These are phyloP conservation scores for Lecanosticta acicola DNA, from an alignment of 2,329 filamentous ascomycete species.

Conservation along the genomic window DNA sequence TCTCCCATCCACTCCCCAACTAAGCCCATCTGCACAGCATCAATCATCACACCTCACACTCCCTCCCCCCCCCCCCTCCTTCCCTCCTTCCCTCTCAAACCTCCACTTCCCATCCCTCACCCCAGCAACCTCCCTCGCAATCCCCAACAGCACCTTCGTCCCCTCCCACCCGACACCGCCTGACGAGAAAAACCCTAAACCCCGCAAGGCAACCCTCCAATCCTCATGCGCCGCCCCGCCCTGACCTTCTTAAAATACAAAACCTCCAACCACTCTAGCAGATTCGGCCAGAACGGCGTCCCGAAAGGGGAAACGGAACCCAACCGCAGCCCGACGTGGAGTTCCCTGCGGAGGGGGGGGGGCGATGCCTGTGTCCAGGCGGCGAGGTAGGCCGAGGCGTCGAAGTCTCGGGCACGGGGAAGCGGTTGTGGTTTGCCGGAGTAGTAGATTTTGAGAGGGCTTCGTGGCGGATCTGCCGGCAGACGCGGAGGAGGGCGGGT, in stretches of 20 bases:
- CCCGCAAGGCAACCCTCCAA: neutral
- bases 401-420: neutral
- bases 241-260: neutral
- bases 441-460: slow-evolving; percentile 1
- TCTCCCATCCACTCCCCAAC: too few species aligned
- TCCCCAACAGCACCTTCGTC: neutral
- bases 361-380: neutral
- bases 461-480: neutral
- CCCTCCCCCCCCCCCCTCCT: neutral
- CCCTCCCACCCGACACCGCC: neutral
- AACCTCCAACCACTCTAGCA: neutral
- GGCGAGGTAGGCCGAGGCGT: neutral
- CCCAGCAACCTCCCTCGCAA: neutral
- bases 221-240: neutral
- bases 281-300: neutral
- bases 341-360: neutral
- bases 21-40: too few species aligned
- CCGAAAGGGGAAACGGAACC: too few species aligned
- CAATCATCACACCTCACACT: too few species aligned
- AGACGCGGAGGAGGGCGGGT: neutral
- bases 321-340: neutral
- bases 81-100: neutral
- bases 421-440: neutral
- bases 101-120: neutral
- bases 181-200: neutral